Base-by-base conservation (phyloP, 164 flowering plant species). In the Stephania yunnanensis region DNA sequence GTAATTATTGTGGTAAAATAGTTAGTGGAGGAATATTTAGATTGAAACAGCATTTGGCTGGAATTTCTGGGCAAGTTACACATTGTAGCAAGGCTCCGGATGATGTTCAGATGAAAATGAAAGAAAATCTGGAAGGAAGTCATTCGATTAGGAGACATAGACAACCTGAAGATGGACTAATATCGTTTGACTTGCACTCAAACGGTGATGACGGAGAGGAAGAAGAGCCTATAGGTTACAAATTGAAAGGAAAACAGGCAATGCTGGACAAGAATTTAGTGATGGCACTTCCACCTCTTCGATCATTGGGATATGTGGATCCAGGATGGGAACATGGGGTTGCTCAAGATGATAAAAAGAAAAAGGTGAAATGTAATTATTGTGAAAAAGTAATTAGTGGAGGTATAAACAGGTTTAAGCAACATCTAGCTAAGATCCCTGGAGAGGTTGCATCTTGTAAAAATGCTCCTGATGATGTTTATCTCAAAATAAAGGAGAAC, bases 21-120 rank as follows among this genome's bases (percentile, higher is more conserved):
- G 94, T 90, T 72, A 90, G 94, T 80, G 89, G 91, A 31, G 94
- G 92, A 50, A 87, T 90, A 77, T 89, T 83, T 78, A 87, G 95
- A 75, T 78, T 89, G 78, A 91, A 89, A 82, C 92, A 89, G 75
- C 95, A 89, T 81, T 81, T 91, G 73, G 95, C 92, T 74, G 78
- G 91, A 68, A 74, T 91, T 68, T 91, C 89, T 50, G 89, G 90
- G 36, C 89, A 89, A 80, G 92, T 89, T 42, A 87, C 91, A 31
- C 79, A 84, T 63, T 89, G 89, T 77, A 89, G 82, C 48, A 87
- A 85, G 77, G 91, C 83, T 63, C 91, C 91, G 63, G 89, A 89
- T 42, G 90, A 87, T 66, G 94, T 87, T 63, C 87, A 74, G 72
- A 44, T 84, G 73, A 86, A 83, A 78, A 90, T 90, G 92, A 86